A percentile compares a stretch with the other conserved stretches of the same genome.
These are phyloP conservation scores for Fusarium annulatum DNA, from an alignment of 2,329 filamentous ascomycete species.

Conservation along the genomic window DNA sequence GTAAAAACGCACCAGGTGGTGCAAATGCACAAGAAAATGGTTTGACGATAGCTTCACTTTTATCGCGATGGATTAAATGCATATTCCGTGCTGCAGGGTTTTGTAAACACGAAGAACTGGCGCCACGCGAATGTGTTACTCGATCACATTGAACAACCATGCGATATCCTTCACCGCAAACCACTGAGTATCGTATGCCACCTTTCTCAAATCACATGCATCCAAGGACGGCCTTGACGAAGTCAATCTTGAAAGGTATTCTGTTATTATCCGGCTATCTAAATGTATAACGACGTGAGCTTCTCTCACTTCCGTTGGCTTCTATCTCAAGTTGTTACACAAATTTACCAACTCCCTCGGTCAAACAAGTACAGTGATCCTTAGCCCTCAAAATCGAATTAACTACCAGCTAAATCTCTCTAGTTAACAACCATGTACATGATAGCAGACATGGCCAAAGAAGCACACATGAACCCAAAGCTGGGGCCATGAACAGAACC, in stretches of 20 bases:
- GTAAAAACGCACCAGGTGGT: conserved; percentile 41
- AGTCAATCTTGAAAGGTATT: neutral
- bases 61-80: neutral
- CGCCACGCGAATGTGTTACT: neutral
- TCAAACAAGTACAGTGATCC: conserved; percentile 11
- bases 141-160: neutral
- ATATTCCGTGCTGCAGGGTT: neutral
- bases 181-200: too few species aligned
- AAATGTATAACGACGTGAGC: neutral
- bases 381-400: neutral
- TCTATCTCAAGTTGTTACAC: conserved; percentile 20
- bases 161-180: neutral
- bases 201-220: neutral
- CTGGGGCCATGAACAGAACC: conserved; percentile 26
- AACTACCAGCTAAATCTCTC: neutral
- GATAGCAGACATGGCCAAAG: conserved; percentile 30
- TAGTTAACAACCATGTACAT: conserved; percentile 35
- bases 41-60: conserved; percentile 28
- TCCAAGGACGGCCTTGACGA: fast-evolving
- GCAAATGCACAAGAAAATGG: conserved; percentile 18
- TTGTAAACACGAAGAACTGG: neutral
- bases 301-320: conserved; percentile 3
- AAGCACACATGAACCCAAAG: conserved; percentile 30
- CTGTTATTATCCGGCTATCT: conserved; percentile 2
- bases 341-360: conserved; percentile 6